These are phyloP conservation scores for Cordyceps farinosa DNA, from an alignment of 2,329 filamentous ascomycete species.

Conservation along the genomic window DNA sequence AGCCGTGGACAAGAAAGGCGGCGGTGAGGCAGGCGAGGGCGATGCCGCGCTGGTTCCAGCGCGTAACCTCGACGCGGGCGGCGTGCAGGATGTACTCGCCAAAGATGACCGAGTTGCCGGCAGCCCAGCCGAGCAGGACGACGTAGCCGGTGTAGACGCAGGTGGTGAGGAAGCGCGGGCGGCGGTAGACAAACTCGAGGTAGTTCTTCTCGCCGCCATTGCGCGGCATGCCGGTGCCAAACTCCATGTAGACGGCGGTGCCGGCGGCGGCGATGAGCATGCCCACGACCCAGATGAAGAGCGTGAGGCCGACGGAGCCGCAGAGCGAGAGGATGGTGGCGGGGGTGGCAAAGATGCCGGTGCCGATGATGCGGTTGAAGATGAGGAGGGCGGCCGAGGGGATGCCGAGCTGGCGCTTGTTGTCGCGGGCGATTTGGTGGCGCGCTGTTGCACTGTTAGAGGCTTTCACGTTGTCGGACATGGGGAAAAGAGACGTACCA, in stretches of 20 bases:
- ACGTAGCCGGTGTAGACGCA: conserved; percentile 60
- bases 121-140: conserved; percentile 61
- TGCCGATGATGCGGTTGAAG: conserved; percentile 64
- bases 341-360: conserved; percentile 64
- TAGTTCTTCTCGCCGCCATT: conserved; percentile 67
- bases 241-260: conserved; percentile 63
- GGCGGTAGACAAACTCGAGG: conserved; percentile 60
- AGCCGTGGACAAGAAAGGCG: conserved; percentile 63
- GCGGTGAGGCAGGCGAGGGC: conserved; percentile 64
- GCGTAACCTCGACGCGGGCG: conserved; percentile 55
- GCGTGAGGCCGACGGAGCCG: conserved; percentile 58
- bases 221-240: conserved; percentile 60
- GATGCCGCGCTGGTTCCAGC: conserved; percentile 65
- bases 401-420: conserved; percentile 54
- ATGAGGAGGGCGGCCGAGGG: conserved; percentile 56
- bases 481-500: conserved; percentile 15
- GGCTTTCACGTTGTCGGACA: background rate
- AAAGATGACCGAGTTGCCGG: conserved; percentile 65
- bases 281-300: conserved; percentile 62
- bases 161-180: conserved; percentile 58
- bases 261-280: conserved; percentile 60
- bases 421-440: conserved; percentile 40
- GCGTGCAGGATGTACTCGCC: conserved; percentile 68
- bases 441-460: conserved; percentile 23
- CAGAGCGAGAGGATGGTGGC: conserved; percentile 53